Conservation (phyloP, 1,284 basidiomycete genomes). For the Rhodotorula sp. region DNA sequence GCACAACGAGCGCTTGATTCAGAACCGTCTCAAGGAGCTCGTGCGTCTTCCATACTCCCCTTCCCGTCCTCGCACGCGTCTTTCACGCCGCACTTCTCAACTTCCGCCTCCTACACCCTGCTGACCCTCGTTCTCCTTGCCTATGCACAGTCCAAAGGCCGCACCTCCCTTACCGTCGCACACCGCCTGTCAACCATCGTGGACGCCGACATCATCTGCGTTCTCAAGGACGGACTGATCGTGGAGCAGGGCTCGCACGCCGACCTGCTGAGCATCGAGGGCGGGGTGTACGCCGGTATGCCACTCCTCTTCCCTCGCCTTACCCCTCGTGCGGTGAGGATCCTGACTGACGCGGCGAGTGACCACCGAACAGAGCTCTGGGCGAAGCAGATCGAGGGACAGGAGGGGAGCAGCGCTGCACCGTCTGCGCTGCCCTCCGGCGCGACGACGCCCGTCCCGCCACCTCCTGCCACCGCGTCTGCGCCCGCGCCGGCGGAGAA, state of each 20-base stretch:
- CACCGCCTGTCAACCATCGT: constrained; percentile 74
- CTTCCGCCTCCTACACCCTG: too few species aligned
- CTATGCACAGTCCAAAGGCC: constrained; percentile 55
- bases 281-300: constrained; percentile 41
- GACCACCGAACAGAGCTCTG: constrained; percentile 40
- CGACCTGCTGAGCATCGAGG: constrained; percentile 34
- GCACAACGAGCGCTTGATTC: constrained; percentile 79
- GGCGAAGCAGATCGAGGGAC: constrained; percentile 43
- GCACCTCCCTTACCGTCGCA: constrained; percentile 75
- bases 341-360: background rate
- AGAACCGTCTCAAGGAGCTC: constrained; percentile 73
- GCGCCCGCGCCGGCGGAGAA: background rate
- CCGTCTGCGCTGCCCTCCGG: background rate
- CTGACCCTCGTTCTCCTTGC: background rate
- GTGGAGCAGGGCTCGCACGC: constrained; percentile 65
- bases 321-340: background rate
- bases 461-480: background rate
- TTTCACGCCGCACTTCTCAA: too few species aligned
- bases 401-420: background rate
- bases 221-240: constrained; percentile 59
- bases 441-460: background rate
- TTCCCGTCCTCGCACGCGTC: background rate
- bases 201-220: constrained; percentile 68
- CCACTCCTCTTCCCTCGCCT: background rate
- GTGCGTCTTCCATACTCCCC: constrained; percentile 47